These are phyloP conservation scores for Aspergillus sojae DNA, from an alignment of 2,329 filamentous ascomycete species.

Conservation along the genomic window DNA sequence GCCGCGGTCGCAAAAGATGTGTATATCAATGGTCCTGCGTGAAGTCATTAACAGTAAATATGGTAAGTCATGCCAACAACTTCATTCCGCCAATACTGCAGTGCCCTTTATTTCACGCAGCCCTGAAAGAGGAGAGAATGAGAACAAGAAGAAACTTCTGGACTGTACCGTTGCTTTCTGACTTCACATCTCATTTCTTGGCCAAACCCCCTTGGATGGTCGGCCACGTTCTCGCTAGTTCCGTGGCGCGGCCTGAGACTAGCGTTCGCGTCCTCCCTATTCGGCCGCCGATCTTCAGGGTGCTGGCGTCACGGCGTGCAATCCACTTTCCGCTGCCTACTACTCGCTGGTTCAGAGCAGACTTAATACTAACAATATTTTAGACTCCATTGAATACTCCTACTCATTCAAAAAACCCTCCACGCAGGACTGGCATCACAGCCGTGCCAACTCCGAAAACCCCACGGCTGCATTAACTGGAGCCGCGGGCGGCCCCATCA, in stretches of 20 bases:
- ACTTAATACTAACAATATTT: constrained; percentile 7
- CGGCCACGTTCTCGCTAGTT: constrained; percentile 33
- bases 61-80: constrained; percentile 58
- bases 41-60: constrained; percentile 68
- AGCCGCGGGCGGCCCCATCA: constrained; percentile 45
- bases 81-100: neutral
- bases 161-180: neutral
- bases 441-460: constrained; percentile 69
- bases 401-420: constrained; percentile 44
- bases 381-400: constrained; percentile 27
- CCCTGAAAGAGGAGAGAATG: neutral
- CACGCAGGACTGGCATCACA: constrained; percentile 64
- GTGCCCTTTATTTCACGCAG: neutral
- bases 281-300: constrained; percentile 18
- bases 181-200: neutral
- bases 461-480: constrained; percentile 56
- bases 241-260: constrained; percentile 23
- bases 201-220: constrained; percentile 21
- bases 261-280: constrained; percentile 33
- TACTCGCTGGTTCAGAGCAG: neutral
- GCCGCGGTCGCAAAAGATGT: constrained; percentile 73
- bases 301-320: constrained; percentile 12
- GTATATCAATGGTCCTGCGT: constrained; percentile 74
- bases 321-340: neutral
- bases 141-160: neutral